Evolutionary conservation across 2,329 filamentous ascomycete species (phyloP).

Genomic region (Colletotrichum trifolii): DNA sequence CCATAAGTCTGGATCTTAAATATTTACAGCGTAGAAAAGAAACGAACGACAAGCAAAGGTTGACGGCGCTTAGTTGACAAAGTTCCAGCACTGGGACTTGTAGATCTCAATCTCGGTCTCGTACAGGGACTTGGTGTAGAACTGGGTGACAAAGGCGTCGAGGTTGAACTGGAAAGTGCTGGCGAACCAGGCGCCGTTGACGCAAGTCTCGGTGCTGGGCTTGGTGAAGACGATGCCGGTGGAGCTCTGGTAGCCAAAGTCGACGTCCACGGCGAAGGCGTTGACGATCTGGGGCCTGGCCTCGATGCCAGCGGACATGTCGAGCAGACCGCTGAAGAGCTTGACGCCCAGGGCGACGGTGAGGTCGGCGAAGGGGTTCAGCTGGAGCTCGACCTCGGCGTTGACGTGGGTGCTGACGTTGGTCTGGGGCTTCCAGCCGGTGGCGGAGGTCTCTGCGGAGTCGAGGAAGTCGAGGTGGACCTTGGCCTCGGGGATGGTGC

Average conservation of each 20-base stretch:
- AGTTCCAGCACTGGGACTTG: slow-evolving; percentile 37
- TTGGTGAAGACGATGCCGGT: slow-evolving; percentile 25
- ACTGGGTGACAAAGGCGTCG: slow-evolving; percentile 29
- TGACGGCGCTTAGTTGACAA: slow-evolving; percentile 7
- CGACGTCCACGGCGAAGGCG: slow-evolving; percentile 49
- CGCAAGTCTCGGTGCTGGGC: slow-evolving; percentile 19
- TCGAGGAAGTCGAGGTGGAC: slow-evolving; percentile 53
- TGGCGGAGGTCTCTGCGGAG: slow-evolving; percentile 41
- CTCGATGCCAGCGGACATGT: slow-evolving; percentile 50
- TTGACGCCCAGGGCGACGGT: slow-evolving; percentile 52
- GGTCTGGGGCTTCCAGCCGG: slow-evolving; percentile 51
- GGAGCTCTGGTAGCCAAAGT: slow-evolving; percentile 27
- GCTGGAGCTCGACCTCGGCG: slow-evolving; percentile 44
- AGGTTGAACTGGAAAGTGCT: slow-evolving; percentile 35
- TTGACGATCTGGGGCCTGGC: slow-evolving; percentile 50
- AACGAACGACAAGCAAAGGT: no score
- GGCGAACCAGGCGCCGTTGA: slow-evolving; percentile 37
- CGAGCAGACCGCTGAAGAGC: slow-evolving; percentile 48
- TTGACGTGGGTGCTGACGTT: slow-evolving; percentile 46
- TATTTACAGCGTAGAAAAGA: no score
- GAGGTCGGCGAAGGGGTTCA: slow-evolving; percentile 48
- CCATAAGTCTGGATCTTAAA: no score
- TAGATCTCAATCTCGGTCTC: slow-evolving; percentile 29
- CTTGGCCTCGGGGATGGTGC: slow-evolving; percentile 47
- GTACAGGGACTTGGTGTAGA: slow-evolving; percentile 35